Conservation (phyloP, 805 yeast species). For the Nakazawaea peltata region DNA sequence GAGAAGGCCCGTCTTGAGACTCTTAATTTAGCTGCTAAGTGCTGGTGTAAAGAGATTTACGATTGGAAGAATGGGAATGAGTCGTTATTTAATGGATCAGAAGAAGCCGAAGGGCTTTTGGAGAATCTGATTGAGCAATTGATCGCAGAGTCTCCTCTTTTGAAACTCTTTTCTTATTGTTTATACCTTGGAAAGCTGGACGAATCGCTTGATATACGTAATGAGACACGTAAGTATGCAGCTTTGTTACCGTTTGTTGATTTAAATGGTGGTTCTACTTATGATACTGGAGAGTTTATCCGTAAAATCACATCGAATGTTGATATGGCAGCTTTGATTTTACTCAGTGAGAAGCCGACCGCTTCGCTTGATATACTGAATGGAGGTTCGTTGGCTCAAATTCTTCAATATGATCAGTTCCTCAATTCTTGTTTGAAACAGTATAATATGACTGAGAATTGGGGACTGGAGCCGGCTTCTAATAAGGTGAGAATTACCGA, state of each 20-base stretch:
- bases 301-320: conserved; percentile 20
- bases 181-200: conserved; percentile 69
- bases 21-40: conserved; percentile 66
- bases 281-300: conserved; percentile 12
- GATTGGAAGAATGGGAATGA: conserved; percentile 17
- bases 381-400: conserved; percentile 2
- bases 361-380: neutral
- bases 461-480: conserved; percentile 5
- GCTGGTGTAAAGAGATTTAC: conserved; percentile 49
- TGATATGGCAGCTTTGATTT: conserved; percentile 58
- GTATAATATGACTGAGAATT: conserved; percentile 1
- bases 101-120: conserved; percentile 10
- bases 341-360: conserved; percentile 68
- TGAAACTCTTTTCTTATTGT: conserved; percentile 51
- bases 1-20: conserved; percentile 58
- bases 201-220: conserved; percentile 67
- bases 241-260: conserved; percentile 40
- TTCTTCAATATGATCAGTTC: conserved; percentile 11
- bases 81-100: conserved; percentile 11
- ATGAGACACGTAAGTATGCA: conserved; percentile 68
- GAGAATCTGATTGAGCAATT: conserved; percentile 6
- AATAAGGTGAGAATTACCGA: conserved; percentile 1
- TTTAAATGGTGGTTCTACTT: conserved; percentile 13
- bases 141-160: conserved; percentile 13
- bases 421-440: conserved; percentile 6